Evolutionary conservation across 192 early-diverging fungal genomes (phyloP).

Genomic region (Haplosporangium gracile): DNA sequence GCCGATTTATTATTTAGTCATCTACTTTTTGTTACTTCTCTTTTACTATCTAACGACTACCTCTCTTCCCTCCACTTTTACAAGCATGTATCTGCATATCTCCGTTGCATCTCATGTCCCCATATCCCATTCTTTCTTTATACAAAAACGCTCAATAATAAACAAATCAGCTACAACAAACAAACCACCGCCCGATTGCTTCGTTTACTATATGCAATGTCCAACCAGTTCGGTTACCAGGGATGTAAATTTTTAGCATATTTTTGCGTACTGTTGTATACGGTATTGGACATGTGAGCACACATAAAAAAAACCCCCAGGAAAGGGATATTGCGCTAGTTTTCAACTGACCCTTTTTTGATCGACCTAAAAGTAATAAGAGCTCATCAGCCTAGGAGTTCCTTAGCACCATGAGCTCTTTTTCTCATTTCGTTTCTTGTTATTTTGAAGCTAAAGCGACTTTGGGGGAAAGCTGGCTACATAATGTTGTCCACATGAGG

Average conservation of each 20-base stretch:
- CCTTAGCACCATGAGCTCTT: background rate
- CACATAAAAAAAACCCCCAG: background rate
- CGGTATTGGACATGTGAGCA: no score
- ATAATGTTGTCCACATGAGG: no score
- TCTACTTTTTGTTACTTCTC: no score
- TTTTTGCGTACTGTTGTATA: no score
- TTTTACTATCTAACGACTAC: background rate
- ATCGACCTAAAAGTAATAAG: background rate
- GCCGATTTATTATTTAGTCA: no score
- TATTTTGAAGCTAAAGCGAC: background rate
- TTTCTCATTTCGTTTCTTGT: background rate
- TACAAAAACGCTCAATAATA: background rate
- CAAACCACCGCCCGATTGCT: no score
- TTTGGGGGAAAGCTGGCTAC: background rate
- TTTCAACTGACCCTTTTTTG: background rate
- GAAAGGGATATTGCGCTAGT: background rate
- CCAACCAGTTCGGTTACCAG: background rate
- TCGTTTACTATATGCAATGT: background rate
- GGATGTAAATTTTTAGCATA: background rate
- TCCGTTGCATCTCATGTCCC: background rate
- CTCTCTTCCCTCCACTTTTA: background rate
- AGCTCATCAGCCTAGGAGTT: background rate
- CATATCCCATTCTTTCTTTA: background rate
- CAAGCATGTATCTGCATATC: background rate
- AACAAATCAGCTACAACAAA: background rate